A percentile compares a stretch with the other conserved stretches of the same genome.
These are phyloP conservation scores for Starmerella riodocensis DNA, from an alignment of 805 yeast species.

Conservation along the genomic window DNA sequence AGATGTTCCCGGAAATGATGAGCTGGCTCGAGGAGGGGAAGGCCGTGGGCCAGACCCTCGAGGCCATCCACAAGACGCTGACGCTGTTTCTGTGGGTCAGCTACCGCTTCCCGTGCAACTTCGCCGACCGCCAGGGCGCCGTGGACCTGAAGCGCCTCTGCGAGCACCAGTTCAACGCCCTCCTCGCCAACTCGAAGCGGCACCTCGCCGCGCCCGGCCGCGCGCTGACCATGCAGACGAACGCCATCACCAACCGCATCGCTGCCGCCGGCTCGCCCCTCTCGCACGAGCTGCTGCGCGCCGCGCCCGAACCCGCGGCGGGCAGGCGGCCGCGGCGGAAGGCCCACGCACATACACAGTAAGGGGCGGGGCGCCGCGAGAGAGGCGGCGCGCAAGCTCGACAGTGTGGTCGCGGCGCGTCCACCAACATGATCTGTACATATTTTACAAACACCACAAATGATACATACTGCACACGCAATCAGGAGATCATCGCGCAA, in stretches of 20 bases:
- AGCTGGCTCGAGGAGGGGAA: slow-evolving; percentile 1
- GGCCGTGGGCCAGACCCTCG: slow-evolving; percentile 30
- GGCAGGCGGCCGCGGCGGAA: no score
- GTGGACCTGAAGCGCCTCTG: slow-evolving; percentile 52
- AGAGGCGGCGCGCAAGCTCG: no score
- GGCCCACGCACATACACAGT: no score
- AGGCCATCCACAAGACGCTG: slow-evolving; percentile 53
- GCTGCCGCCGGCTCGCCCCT: no score
- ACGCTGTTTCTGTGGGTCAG: slow-evolving; percentile 72
- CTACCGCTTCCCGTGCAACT: slow-evolving; percentile 71
- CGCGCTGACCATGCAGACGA: slow-evolving; percentile 1
- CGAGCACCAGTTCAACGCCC: slow-evolving; percentile 47
- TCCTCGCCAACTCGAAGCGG: slow-evolving; percentile 13
- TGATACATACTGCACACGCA: no score
- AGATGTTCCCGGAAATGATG: slow-evolving; percentile 28
- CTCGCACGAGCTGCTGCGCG: no score
- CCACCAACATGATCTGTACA: no score
- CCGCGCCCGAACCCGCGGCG: no score
- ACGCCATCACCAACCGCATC: not conserved
- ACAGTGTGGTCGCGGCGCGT: no score
- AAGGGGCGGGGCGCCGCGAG: no score
- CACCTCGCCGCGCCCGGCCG: slow-evolving; percentile 5
- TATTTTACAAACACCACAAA: no score
- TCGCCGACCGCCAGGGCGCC: slow-evolving; percentile 67
- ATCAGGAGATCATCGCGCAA: no score